Evolutionary conservation across 23 red algal species (phyloP).

Genomic region (Gracilaria vermiculophylla): DNA sequence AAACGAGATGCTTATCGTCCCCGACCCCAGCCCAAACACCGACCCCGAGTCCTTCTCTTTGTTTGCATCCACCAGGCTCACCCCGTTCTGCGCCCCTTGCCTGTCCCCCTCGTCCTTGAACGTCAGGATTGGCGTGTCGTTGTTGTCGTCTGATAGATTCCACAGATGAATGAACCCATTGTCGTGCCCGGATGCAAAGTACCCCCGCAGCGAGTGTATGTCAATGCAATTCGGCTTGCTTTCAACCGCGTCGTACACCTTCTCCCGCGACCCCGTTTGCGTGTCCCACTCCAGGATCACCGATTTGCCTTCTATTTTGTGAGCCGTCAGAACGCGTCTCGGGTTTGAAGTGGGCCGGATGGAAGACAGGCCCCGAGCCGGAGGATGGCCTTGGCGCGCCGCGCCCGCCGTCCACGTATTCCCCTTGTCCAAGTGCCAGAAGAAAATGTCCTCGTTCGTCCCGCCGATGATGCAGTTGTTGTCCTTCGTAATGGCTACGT

Average conservation of each 20-base stretch:
- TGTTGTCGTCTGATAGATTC: conserved; percentile 15
- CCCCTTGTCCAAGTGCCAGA: conserved; percentile 40
- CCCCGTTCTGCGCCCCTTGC: conserved; percentile 17
- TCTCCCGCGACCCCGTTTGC: background rate
- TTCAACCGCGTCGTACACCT: background rate
- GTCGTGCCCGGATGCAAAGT: conserved; percentile 50
- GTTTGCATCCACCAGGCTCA: conserved; percentile 6
- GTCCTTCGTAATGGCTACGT: conserved; percentile 24
- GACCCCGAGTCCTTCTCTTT: background rate
- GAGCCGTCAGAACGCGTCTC: conserved; percentile 11
- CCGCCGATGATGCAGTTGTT: conserved; percentile 31
- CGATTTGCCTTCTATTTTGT: background rate
- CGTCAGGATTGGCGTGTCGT: conserved; percentile 23
- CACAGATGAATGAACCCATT: conserved; percentile 61
- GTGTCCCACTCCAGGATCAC: conserved; percentile 37
- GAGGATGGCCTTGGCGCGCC: background rate
- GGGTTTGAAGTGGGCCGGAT: conserved; percentile 19
- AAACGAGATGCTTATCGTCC: conserved; percentile 49
- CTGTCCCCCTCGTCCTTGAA: conserved; percentile 20
- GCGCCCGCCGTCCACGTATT: background rate
- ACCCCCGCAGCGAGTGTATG: background rate
- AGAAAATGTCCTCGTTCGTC: conserved; percentile 33
- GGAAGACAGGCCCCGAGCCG: background rate
- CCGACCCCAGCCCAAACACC: background rate
- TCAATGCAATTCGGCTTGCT: conserved; percentile 57